These are phyloP conservation scores for Botrytis fragariae DNA, from an alignment of 2,329 filamentous ascomycete genomes.

Conservation along the genomic window DNA sequence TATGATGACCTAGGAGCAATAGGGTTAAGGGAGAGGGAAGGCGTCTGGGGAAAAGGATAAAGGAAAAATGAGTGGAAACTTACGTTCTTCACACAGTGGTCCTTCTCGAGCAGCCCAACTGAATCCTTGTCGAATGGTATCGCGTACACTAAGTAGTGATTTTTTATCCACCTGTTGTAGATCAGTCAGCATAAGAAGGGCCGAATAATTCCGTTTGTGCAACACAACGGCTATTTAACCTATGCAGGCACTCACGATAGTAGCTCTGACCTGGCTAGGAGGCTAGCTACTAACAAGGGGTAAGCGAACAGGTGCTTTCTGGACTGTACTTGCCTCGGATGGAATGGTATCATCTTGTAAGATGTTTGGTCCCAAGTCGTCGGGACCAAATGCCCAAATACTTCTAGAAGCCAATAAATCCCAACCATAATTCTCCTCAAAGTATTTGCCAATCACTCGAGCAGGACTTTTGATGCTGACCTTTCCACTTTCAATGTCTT, in stretches of 20 bases:
- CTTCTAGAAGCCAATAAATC: conserved; percentile 90
- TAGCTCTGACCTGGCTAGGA: not conserved
- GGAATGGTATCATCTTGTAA: conserved; percentile 95
- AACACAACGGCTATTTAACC: conserved; percentile 4
- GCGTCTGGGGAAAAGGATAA: conserved; percentile 13
- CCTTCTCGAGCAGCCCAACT: conserved; percentile 95
- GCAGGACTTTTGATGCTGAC: conserved; percentile 93
- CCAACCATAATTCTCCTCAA: conserved; percentile 96
- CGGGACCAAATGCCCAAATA: conserved; percentile 98
- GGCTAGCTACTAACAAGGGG: not conserved
- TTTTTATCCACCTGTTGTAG: conserved; percentile 78
- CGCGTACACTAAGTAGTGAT: conserved; percentile 78
- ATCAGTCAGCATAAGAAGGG: conserved; percentile 34
- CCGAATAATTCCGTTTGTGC: conserved; percentile 26
- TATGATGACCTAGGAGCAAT: not conserved
- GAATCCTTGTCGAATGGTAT: conserved; percentile 93
- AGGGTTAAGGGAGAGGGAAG: not conserved
- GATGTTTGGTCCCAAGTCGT: conserved; percentile 92
- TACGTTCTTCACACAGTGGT: conserved; percentile 94
- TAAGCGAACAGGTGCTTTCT: conserved; percentile 10
- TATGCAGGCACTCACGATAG: conserved; percentile 7
- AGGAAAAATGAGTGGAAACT: conserved; percentile 44
- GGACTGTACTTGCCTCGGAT: conserved; percentile 61
- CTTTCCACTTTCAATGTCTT: conserved; percentile 86
- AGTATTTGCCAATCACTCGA: conserved; percentile 91